Evolutionary conservation across 2,329 filamentous ascomycete species (phyloP), one percentile per base, ranked within the genome.

Genomic region (Alternaria triticimaculans): DNA sequence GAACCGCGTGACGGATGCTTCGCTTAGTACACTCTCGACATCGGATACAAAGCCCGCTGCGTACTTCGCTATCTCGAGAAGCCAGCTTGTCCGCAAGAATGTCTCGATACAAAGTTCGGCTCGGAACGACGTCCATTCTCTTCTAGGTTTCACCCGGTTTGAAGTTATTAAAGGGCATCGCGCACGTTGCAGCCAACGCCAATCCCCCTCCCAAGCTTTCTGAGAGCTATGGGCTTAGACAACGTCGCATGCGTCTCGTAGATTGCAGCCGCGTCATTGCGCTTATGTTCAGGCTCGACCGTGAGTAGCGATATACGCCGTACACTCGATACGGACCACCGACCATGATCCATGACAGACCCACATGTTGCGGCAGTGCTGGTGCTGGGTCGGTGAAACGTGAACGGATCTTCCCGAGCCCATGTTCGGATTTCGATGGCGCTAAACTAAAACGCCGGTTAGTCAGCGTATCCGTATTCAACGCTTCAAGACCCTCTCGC

Each of bases 401-500:
- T 37, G 33, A 37, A 37, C 33, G 33, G 33, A 37, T 9, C 3
- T 37, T 37, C 33, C 33, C 33, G 14, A 37, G 15, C 15, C 21
- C 21, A 26, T 25, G 1, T 26, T 9, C 45, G 3, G 9, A 7
- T 48, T 11, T 2, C 45, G 5, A 18, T 10, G 51, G 18, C 51
- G n/a, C 51, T 43, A 43, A 55, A 14, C 51, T 55, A 43, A 3
- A 43, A 8, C 33, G 41, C 15, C 1, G 18, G 33, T 55, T 55
- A 55, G 51, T 55, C 51, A 43, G 51, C 51, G 30, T 54, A 54
- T 54, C 51, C 51, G 51, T 54, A 54, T 54, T 9, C n/a, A 54
- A 8, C 6, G 7, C 51, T 26, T 10, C 18, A 26, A 26, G 8
- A 26, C 51, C 3, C 51, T 15, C 23, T 54, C 15, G 51, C 51